These are phyloP conservation scores for Solanum corneliomulleri DNA, from an alignment of 257 asterid species.

Conservation along the genomic window DNA sequence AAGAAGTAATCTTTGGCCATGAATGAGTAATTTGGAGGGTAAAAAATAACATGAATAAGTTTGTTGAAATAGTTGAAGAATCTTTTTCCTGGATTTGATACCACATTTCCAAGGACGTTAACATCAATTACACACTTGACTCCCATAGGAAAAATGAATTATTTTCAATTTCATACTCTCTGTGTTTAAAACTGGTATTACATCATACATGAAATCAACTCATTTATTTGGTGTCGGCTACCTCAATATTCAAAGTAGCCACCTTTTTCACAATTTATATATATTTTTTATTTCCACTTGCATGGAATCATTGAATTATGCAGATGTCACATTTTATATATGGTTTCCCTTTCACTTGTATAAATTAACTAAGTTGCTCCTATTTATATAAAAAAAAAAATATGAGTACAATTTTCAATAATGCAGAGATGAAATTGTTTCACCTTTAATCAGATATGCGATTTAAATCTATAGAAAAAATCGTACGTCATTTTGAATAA, in stretches of 20 bases:
- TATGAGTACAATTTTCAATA: too few species aligned
- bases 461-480: fast-evolving
- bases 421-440: too few species aligned
- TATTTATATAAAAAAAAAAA: too few species aligned
- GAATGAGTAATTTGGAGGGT: background rate
- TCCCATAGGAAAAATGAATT: background rate
- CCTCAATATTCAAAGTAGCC: background rate
- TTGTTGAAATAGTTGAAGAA: too few species aligned
- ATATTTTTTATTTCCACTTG: background rate
- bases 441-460: fast-evolving
- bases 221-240: background rate
- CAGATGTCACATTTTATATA: too few species aligned
- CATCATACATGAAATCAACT: background rate
- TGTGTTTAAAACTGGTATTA: background rate
- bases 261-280: background rate
- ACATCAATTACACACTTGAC: background rate
- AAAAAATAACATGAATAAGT: too few species aligned
- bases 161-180: background rate
- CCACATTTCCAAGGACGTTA: background rate
- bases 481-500: fast-evolving
- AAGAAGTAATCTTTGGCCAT: too few species aligned
- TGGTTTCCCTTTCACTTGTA: too few species aligned
- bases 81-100: background rate
- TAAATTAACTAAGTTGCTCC: too few species aligned
- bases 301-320: background rate